These are phyloP conservation scores for Cucurbita moschata DNA, from an alignment of 306 rosid species.

Conservation along the genomic window DNA sequence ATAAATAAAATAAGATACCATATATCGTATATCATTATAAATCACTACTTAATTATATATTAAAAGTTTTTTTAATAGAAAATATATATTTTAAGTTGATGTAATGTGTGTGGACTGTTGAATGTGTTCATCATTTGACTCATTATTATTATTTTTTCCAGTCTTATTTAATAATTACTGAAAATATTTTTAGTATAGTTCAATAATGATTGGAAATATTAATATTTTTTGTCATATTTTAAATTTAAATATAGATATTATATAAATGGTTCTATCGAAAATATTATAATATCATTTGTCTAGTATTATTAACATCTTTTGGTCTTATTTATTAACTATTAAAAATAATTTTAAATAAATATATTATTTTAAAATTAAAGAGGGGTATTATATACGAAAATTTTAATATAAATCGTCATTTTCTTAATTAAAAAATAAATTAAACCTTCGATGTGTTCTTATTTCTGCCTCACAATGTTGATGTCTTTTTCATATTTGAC, in stretches of 20 bases:
- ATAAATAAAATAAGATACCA: neutral
- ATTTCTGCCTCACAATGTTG: no score
- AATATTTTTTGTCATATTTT: neutral
- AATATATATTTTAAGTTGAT: neutral
- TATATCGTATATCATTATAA: neutral
- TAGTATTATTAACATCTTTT: no score
- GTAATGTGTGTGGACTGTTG: neutral
- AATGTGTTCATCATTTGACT: neutral
- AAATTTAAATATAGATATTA: neutral
- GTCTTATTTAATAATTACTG: neutral
- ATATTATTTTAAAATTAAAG: neutral
- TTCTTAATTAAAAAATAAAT: neutral
- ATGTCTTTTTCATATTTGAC: no score
- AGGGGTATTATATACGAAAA: neutral
- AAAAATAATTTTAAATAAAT: no score
- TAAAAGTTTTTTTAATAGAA: no score
- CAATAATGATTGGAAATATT: neutral
- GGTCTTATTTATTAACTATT: no score
- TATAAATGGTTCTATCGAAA: neutral
- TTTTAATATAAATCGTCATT: neutral
- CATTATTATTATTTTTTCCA: neutral
- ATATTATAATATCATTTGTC: no score
- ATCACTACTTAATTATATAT: neutral
- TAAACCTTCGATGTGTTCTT: neutral
- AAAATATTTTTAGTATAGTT: neutral